Conservation (phyloP, 768 basidiomycete species). For the Tricholoma furcatifolium region DNA sequence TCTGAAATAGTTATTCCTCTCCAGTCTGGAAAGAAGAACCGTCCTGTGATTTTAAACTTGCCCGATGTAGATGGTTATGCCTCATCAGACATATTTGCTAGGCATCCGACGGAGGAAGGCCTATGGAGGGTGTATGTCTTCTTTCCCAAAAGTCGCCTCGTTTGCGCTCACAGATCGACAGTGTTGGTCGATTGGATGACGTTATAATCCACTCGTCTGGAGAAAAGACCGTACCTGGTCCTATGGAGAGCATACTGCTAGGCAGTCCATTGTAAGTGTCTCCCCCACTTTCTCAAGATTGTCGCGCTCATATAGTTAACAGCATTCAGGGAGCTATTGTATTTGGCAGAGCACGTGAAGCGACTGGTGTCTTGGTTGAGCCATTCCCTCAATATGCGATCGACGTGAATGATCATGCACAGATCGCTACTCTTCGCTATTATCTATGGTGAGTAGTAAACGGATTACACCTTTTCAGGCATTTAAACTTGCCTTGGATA, state of each 20-base stretch:
- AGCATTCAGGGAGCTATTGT: constrained; percentile 26
- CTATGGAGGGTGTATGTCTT: constrained; percentile 32
- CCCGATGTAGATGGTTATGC: constrained; percentile 32
- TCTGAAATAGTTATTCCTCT: not conserved
- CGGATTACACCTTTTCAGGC: not conserved
- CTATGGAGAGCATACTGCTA: constrained; percentile 14
- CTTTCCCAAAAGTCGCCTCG: not conserved
- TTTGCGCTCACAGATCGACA: constrained; percentile 9
- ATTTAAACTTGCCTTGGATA: not conserved
- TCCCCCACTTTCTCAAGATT: not conserved
- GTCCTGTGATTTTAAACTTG: constrained; percentile 30
- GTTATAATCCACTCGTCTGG: constrained; percentile 34
- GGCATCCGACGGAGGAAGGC: constrained; percentile 34
- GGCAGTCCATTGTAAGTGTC: not conserved
- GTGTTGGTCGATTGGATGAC: constrained; percentile 39
- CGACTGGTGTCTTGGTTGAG: constrained; percentile 32
- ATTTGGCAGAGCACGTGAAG: constrained; percentile 32
- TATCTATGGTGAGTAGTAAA: constrained; percentile 23
- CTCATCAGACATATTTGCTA: constrained; percentile 33
- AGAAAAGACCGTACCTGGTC: constrained; percentile 34
- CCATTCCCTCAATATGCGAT: constrained; percentile 14
- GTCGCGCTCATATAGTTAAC: not conserved
- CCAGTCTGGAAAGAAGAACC: constrained; percentile 25
- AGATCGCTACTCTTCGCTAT: constrained; percentile 27
- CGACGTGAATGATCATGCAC: constrained; percentile 27